Base-by-base conservation (phyloP, 192 early-diverging fungal genomes). In the Thoreauomyces humboldtii region DNA sequence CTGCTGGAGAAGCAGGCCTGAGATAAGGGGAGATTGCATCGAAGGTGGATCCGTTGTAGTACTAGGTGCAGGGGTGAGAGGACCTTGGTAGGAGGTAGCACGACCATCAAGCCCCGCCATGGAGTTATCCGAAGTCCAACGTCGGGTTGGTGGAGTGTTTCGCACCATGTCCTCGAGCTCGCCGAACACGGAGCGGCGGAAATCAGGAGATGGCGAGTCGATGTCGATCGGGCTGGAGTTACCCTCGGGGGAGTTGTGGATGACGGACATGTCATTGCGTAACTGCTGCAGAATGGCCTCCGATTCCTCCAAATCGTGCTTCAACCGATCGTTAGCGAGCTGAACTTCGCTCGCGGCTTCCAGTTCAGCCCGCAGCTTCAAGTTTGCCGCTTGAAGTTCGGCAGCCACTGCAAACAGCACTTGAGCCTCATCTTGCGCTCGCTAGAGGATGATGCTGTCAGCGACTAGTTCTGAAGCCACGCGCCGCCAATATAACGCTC, bases 111-210 rank as follows among this genome's bases (percentile, higher is more conserved):
- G 22, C 29, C 2, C 9, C 27, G 41, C 24, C 14, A 21, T 7
- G 22, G 22, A 27, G 5, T 22, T 22, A 22, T 27, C 14, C 15
- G 27, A 15, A 22, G 5, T 2, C 50, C 50, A 52, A 6, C 15
- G 15, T 15, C 14, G 32, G 25, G 50, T 2, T 27, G 50, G 50
- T 15, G 50, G 50, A 52, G 47, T 33, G n/a, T 51, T 48, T 24
- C 34, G 21, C 4, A 63, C 50, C 0, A 63, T 50, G 7, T 63
- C 50, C 35, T 63, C 61, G 15, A 63, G 33, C 36, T 63, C 61
- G 35, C 44, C 46, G 37, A 63, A 63, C 5, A 63, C 61, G 3
- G 61, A 63, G 15, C 29, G 29, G 14, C 27, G 28, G 3, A 34
- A 31, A 21, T 15, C 28, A 6, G 44, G 5, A 14, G 43, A 7